These are phyloP conservation scores for Neodidymelliopsis sp. DNA, from an alignment of 2,329 filamentous ascomycete genomes.

Conservation along the genomic window DNA sequence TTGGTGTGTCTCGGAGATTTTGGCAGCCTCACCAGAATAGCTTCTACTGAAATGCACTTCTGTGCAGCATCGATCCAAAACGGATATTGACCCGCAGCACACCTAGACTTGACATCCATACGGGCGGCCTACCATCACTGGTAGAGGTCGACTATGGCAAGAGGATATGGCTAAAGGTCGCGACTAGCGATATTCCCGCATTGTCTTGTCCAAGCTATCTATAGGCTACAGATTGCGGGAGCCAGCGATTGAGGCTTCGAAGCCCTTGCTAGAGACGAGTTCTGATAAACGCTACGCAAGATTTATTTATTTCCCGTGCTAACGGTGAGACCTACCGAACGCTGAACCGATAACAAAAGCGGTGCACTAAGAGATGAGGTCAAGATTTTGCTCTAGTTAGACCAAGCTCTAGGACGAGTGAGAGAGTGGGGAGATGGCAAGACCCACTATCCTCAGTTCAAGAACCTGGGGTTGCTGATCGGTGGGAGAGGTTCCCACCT, in stretches of 20 bases:
- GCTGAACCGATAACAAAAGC: neutral
- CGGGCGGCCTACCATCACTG: conserved; percentile 8
- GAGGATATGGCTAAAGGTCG: neutral
- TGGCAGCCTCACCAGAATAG: neutral
- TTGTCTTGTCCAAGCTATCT: conserved; percentile 1
- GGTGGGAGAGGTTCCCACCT: conserved; percentile 5
- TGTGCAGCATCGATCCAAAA: neutral
- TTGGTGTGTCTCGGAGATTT: neutral
- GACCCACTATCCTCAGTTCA: conserved; percentile 9
- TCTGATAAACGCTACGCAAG: neutral
- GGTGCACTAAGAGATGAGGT: neutral
- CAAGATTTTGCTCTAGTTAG: conserved; percentile 1
- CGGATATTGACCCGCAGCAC: conserved; percentile 1
- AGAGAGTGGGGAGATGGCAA: conserved; percentile 4
- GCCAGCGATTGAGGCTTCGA: too few relatives aligned
- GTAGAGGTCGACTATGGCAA: neutral
- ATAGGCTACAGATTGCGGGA: conserved; percentile 4
- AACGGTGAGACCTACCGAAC: neutral
- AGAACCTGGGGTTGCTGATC: conserved; percentile 6
- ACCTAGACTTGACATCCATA: neutral
- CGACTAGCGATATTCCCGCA: conserved; percentile 6
- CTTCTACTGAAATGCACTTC: neutral
- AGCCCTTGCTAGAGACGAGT: too few relatives aligned
- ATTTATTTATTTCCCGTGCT: conserved; percentile 7
- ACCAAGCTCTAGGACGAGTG: conserved; percentile 1